These are phyloP conservation scores for Marchantia paleacea DNA, from an alignment of 225 moss, liverwort and hornwort genomes.

Conservation along the genomic window DNA sequence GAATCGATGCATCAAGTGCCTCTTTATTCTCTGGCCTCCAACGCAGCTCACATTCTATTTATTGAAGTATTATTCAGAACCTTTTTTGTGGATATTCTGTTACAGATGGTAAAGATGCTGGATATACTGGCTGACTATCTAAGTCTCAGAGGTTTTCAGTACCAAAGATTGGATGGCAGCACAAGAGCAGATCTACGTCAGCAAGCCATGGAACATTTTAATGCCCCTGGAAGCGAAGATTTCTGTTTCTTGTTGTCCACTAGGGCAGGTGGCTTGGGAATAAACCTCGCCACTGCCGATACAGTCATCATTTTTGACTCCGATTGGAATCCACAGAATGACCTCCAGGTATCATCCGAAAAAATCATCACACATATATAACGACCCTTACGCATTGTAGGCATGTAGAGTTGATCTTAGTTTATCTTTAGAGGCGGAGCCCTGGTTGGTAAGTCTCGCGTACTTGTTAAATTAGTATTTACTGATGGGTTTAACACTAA, in stretches of 20 bases:
- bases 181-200: slow-evolving; percentile 95
- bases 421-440: not conserved
- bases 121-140: slow-evolving; percentile 95
- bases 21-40: not conserved
- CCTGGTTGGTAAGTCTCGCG: not conserved
- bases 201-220: slow-evolving; percentile 99
- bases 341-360: slow-evolving; percentile 66
- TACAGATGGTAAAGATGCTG: slow-evolving; percentile 98
- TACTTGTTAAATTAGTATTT: not conserved
- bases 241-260: slow-evolving; percentile 97
- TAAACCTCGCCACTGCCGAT: slow-evolving; percentile 96
- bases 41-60: not conserved
- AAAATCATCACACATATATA: not conserved
- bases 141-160: slow-evolving; percentile 94
- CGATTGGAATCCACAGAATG: slow-evolving; percentile 99
- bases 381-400: too few species aligned
- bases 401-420: not conserved
- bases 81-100: not conserved
- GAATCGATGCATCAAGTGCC: not conserved
- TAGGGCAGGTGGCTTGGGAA: slow-evolving; percentile 98
- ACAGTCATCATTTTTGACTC: slow-evolving; percentile 99
- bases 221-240: slow-evolving; percentile 98
- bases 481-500: not conserved
- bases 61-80: not conserved
- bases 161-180: slow-evolving; percentile 94